These are phyloP conservation scores for Metarhizium rileyi DNA, from an alignment of 2,329 filamentous ascomycete genomes.

Conservation along the genomic window DNA sequence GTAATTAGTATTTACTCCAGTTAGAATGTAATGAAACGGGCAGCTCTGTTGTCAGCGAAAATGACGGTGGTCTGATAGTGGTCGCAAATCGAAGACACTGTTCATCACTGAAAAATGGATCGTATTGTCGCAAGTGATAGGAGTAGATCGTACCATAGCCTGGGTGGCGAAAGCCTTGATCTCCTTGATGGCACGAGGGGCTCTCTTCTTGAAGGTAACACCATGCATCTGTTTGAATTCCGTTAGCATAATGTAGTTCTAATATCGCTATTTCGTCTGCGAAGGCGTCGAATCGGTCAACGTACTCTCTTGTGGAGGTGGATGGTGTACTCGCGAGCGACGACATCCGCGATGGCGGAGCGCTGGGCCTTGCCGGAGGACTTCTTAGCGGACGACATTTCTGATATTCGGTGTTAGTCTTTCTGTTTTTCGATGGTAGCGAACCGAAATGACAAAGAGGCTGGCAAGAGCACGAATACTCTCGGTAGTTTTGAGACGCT, in stretches of 20 bases:
- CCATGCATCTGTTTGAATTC: slow-evolving; percentile 67
- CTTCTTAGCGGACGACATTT: slow-evolving; percentile 34
- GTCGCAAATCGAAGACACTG: neutral
- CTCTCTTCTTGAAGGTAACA: slow-evolving; percentile 99
- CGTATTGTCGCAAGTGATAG: neutral
- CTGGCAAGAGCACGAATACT: neutral
- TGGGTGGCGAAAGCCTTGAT: slow-evolving; percentile 88
- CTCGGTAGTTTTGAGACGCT: neutral
- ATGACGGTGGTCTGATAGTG: neutral
- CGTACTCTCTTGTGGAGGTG: slow-evolving; percentile 89
- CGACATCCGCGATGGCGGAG: slow-evolving; percentile 97
- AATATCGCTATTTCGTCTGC: slow-evolving; percentile 7
- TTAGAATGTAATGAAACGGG: neutral
- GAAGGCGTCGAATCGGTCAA: slow-evolving; percentile 7
- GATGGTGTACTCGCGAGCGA: slow-evolving; percentile 99
- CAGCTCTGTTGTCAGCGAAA: neutral
- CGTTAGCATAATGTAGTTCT: slow-evolving; percentile 8
- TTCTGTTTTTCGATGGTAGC: neutral
- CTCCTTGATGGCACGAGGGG: slow-evolving; percentile 98
- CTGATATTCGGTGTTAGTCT: slow-evolving; percentile 21
- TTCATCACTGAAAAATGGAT: neutral
- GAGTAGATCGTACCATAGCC: slow-evolving; percentile 72
- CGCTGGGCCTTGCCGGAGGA: slow-evolving; percentile 43
- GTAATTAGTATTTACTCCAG: slow-evolving; percentile 13
- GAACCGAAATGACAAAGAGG: slow-evolving; percentile 1